Evolutionary conservation across 192 early-diverging fungal genomes (phyloP).

Genomic region (Geranomyces variabilis): DNA sequence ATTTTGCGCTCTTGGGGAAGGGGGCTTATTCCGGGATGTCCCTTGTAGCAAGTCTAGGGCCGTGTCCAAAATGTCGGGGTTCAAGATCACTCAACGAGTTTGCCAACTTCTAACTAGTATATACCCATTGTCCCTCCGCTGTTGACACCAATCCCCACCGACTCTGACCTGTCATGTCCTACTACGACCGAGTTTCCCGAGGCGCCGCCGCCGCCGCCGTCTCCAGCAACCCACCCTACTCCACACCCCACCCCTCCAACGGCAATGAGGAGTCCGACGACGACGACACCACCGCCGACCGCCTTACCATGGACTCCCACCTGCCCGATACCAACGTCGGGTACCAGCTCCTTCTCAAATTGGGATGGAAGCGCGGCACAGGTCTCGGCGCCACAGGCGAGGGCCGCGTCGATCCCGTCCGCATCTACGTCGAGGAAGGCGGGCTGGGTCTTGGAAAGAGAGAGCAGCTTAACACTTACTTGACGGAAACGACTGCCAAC

Average conservation of each 20-base stretch:
- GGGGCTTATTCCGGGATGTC: too few species aligned
- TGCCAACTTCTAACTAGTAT: too few species aligned
- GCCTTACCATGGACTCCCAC: conserved; percentile 61
- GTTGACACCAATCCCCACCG: too few species aligned
- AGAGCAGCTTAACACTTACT: conserved; percentile 53
- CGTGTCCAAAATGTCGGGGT: too few species aligned
- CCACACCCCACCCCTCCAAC: background rate
- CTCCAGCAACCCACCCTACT: background rate
- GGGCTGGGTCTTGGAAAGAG: conserved; percentile 67
- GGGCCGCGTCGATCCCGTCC: conserved; percentile 73
- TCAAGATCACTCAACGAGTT: too few species aligned
- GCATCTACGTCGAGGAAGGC: conserved; percentile 68
- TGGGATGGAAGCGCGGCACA: conserved; percentile 71
- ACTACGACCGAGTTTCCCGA: background rate
- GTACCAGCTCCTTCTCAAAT: conserved; percentile 66
- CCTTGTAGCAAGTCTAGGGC: too few species aligned
- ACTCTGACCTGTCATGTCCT: background rate
- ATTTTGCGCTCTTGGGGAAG: too few species aligned
- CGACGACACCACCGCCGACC: background rate
- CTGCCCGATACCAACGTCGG: conserved; percentile 66
- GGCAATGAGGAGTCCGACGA: background rate
- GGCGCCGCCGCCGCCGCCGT: background rate
- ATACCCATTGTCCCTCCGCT: too few species aligned
- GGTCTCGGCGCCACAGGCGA: conserved; percentile 61
- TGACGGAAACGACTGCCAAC: conserved; percentile 60